Evolutionary conservation across 345 rosid genomes (phyloP).

Genomic region (Cardamine occulta): DNA sequence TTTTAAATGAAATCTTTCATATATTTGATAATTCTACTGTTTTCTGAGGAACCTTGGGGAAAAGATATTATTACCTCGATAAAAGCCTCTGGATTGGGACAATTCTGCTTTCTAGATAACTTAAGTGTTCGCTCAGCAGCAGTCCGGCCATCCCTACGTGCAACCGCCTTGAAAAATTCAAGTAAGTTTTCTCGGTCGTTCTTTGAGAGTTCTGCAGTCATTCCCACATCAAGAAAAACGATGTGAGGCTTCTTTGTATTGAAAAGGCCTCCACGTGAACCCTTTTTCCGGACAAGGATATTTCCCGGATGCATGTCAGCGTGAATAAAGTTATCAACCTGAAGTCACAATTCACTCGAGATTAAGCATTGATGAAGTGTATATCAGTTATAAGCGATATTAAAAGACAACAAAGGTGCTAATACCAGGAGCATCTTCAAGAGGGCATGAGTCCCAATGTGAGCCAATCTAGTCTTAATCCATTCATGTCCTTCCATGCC

Average conservation of each 20-base stretch:
- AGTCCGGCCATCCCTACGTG: conserved; percentile 82
- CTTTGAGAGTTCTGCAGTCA: conserved; percentile 95
- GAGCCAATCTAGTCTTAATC: conserved; percentile 85
- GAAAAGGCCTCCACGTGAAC: conserved; percentile 70
- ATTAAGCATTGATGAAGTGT: background rate
- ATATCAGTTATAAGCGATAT: conserved; percentile 19
- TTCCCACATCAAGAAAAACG: conserved; percentile 95
- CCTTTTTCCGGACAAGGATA: conserved; percentile 76
- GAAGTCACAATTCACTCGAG: conserved; percentile 37
- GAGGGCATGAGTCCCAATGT: conserved; percentile 97
- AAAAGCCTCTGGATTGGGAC: conserved; percentile 88
- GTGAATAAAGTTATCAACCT: conserved; percentile 98
- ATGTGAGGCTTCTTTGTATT: conserved; percentile 91
- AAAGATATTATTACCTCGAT: conserved; percentile 54
- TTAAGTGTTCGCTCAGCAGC: conserved; percentile 78
- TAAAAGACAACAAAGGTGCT: background rate
- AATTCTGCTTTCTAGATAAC: conserved; percentile 77
- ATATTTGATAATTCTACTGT: background rate
- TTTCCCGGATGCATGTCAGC: conserved; percentile 99
- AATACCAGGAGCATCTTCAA: conserved; percentile 97
- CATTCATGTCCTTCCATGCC: conserved; percentile 76
- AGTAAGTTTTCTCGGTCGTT: conserved; percentile 74
- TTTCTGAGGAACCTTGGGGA: background rate
- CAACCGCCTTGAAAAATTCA: conserved; percentile 88
- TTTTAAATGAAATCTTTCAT: background rate